These are phyloP conservation scores for Hypoxylon fragiforme DNA, from an alignment of 495 filamentous ascomycete genomes.

Conservation along the genomic window DNA sequence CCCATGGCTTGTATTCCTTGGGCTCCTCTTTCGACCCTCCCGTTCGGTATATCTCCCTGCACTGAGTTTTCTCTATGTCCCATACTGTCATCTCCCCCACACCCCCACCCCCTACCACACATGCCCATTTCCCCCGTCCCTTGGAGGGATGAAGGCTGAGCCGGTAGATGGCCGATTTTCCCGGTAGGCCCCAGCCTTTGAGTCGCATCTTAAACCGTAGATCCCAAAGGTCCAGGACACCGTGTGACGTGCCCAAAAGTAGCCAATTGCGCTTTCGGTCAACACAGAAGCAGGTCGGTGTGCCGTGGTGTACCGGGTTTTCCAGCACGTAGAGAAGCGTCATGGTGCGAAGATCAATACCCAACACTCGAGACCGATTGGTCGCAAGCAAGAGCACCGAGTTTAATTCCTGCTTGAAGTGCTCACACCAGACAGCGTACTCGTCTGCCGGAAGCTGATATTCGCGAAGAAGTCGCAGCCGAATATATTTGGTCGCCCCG, in stretches of 20 bases:
- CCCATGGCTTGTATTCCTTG: conserved; percentile 81
- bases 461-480: conserved; percentile 72
- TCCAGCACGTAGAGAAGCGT: conserved; percentile 74
- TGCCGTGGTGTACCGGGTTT: conserved; percentile 93
- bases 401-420: conserved; percentile 78
- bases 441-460: conserved; percentile 76
- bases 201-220: conserved; percentile 86
- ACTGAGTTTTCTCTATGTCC: conserved; percentile 90
- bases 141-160: conserved; percentile 76
- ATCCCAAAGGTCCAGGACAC: conserved; percentile 94
- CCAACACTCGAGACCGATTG: conserved; percentile 78
- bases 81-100: conserved; percentile 93
- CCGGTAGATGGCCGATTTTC: conserved; percentile 78
- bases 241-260: conserved; percentile 87
- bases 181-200: conserved; percentile 86
- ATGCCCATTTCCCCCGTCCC: conserved; percentile 76
- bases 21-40: conserved; percentile 56
- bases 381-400: conserved; percentile 87
- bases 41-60: conserved; percentile 84
- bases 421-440: conserved; percentile 88
- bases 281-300: conserved; percentile 88
- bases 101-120: conserved; percentile 84
- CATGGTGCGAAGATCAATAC: conserved; percentile 90
- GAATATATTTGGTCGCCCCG: conserved; percentile 71
- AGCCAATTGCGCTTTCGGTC: conserved; percentile 87